Base-by-base conservation (phyloP, 75 land plant species). In the Pinus albicaulis region DNA sequence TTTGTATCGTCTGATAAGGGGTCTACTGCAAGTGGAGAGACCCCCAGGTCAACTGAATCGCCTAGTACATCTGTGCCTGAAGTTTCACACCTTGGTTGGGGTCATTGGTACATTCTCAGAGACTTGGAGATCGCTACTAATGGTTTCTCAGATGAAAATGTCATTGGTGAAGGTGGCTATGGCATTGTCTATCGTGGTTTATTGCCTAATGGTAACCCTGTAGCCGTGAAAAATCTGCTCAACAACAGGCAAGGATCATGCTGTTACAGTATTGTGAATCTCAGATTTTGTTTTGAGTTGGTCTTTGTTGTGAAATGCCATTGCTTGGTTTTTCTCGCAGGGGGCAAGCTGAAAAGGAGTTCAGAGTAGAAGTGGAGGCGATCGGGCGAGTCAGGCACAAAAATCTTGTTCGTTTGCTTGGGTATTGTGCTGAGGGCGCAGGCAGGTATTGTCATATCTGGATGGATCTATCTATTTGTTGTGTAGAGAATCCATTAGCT, bases 331-430 rank as follows among this genome's bases (percentile, higher is more conserved):
- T 59, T 59, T 59, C 20, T 59, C 2, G 56, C 74, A 93, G 97
- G 78, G 96, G 96, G 22, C 98, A 96, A 81, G 99, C 99, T 68
- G 99, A 94, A 82, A 93, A 82, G 76, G 99, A 96, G 83, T 96
- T 96, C 73, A 91, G 88, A 80, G 98, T 96, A 76, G 99, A 96
- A 76, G 99, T 96, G 14, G 99, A 96, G 71, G 95, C 97, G n/a
- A 94, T 96, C 80, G 99, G 99, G 11, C 90, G 95, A 31, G 98
- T 96, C 28, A 86, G 99, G 69, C 99, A 96, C 72, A 96, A 96
- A 82, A 96, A 96, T 70, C 82, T 96, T 75, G 99, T 96, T 66
- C 77, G 96, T 56, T 59, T 95, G 73, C 81, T 93, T 26, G 99
- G 99, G 13, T 96, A 91, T 74, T 93, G 99, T 82, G 97, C 94